Evolutionary conservation across 257 asterid species (phyloP), one percentile per base, ranked within the genome.

Genomic region (Knoxia roxburghii): DNA sequence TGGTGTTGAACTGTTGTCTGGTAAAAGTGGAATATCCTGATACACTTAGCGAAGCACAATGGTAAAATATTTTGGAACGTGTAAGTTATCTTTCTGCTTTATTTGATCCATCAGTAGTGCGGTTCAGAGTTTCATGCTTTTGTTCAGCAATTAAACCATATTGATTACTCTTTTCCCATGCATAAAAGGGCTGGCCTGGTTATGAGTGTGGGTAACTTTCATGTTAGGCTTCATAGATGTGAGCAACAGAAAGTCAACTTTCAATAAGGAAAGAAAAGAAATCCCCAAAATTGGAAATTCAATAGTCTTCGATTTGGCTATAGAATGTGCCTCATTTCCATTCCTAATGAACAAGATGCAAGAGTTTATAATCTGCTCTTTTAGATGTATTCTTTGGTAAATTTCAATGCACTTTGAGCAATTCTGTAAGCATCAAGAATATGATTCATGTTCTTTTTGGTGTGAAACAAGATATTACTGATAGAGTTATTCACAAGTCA

Each of bases 1-100:
- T 24, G 69, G 70, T 23, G 75, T 72, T 56, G 82, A 81, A 66
- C 61, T 78, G 61, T 66, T 82, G 70, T 83, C 75, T 72, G 86
- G 72, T 71, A 75, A 63, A 46, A 63, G 65, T 70, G n/a, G 68
- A 46, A 26, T 64, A 52, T 57, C 61, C 64, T 43, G 30, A 72
- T 63, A 65, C 55, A 29, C 37, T 73, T 50, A 57, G 23, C 49
- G 63, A 69, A 45, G 61, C 74, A 58, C 50, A 69, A 68, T 72
- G 86, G 77, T 81, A n/a, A 75, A 57, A 24, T 23, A 41, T 10
- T 62, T 15, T 39, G 17, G 20, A 17, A 26, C 30, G 11, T 63
- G 29, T 60, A 49, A 10, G 26, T 23, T 51, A 24, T n/a, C n/a
- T n/a, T n/a, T n/a, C n/a, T n/a, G n/a, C n/a, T n/a, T n/a, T n/a